Evolutionary conservation across 2,329 filamentous ascomycete genomes (phyloP).

Genomic region (Penicillium fuscoglaucum): DNA sequence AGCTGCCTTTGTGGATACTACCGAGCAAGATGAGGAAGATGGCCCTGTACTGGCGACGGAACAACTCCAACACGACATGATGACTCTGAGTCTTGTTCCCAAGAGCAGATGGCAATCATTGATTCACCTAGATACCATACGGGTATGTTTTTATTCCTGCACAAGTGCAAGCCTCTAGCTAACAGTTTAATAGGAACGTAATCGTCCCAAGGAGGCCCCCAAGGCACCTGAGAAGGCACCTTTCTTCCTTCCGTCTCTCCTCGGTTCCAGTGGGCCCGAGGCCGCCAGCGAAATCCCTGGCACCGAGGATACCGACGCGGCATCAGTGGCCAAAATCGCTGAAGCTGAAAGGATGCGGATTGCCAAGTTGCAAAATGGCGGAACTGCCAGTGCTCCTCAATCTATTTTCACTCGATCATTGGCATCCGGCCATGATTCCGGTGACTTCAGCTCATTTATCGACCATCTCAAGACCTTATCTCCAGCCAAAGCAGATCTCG

Average conservation of each 20-base stretch:
- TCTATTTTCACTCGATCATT: slow-evolving; percentile 53
- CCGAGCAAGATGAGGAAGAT: slow-evolving; percentile 49
- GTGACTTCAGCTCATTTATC: slow-evolving; percentile 68
- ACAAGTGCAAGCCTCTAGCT: slow-evolving; percentile 1
- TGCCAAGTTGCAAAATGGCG: slow-evolving; percentile 61
- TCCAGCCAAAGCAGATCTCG: slow-evolving; percentile 83
- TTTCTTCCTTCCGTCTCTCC: slow-evolving; percentile 74
- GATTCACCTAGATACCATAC: slow-evolving; percentile 86
- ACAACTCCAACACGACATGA: slow-evolving; percentile 77
- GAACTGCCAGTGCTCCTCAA: slow-evolving; percentile 33
- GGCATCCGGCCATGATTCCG: slow-evolving; percentile 47
- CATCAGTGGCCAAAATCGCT: slow-evolving; percentile 34
- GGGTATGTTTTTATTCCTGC: slow-evolving; percentile 32
- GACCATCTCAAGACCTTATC: slow-evolving; percentile 76
- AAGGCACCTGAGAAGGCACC: slow-evolving; percentile 92
- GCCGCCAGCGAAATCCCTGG: slow-evolving; percentile 24
- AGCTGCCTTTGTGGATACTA: slow-evolving; percentile 66
- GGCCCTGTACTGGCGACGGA: slow-evolving; percentile 63
- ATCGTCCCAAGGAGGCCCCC: slow-evolving; percentile 88
- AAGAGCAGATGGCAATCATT: slow-evolving; percentile 93
- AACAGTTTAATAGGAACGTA: slow-evolving; percentile 64
- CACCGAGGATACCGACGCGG: slow-evolving; percentile 31
- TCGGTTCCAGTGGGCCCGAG: slow-evolving; percentile 27
- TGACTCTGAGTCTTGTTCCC: slow-evolving; percentile 85
- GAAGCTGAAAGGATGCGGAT: slow-evolving; percentile 64